A percentile compares a stretch with the other conserved stretches of the same genome.
These are phyloP conservation scores for Mycena sp. DNA, from an alignment of 1,284 basidiomycete species.

Conservation along the genomic window DNA sequence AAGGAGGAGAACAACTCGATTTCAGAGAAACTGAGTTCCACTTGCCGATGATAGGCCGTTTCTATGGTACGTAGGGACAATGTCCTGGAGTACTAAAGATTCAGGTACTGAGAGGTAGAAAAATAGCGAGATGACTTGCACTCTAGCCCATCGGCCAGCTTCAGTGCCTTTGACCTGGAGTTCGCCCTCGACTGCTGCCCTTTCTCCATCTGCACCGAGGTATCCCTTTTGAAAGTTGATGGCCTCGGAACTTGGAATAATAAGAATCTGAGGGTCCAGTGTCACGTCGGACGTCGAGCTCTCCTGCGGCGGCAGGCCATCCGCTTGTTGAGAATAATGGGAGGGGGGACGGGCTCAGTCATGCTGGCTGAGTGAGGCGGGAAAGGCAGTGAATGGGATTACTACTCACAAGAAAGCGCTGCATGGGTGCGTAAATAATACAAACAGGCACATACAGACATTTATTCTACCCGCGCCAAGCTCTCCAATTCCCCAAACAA, in stretches of 20 bases:
- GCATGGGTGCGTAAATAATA: constrained; percentile 29
- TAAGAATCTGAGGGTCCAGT: constrained; percentile 65
- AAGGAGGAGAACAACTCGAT: constrained; percentile 36
- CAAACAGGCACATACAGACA: too few species aligned
- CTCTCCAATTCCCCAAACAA: constrained; percentile 83
- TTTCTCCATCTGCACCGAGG: constrained; percentile 80
- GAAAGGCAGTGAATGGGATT: constrained; percentile 14
- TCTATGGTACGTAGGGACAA: constrained; percentile 76
- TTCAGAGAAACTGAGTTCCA: constrained; percentile 62
- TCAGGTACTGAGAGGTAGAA: constrained; percentile 29
- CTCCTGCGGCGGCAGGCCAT: constrained; percentile 5
- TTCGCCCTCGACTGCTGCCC: constrained; percentile 83
- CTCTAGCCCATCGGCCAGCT: constrained; percentile 65
- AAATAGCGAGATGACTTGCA: constrained; percentile 58
- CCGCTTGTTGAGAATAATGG: constrained; percentile 53
- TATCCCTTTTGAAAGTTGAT: constrained; percentile 84
- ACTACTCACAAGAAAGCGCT: too few species aligned
- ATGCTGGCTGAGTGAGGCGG: constrained; percentile 36
- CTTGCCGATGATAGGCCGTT: constrained; percentile 61
- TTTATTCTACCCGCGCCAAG: constrained; percentile 69
- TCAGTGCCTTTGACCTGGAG: constrained; percentile 78
- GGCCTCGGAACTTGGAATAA: constrained; percentile 70
- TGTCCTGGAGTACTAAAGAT: constrained; percentile 57
- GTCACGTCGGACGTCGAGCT: constrained; percentile 12
- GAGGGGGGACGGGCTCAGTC: constrained; percentile 53